phyloP scores from a whole-genome alignment of 179 eudicot genomes.

The Spergularia azorica region DNA sequence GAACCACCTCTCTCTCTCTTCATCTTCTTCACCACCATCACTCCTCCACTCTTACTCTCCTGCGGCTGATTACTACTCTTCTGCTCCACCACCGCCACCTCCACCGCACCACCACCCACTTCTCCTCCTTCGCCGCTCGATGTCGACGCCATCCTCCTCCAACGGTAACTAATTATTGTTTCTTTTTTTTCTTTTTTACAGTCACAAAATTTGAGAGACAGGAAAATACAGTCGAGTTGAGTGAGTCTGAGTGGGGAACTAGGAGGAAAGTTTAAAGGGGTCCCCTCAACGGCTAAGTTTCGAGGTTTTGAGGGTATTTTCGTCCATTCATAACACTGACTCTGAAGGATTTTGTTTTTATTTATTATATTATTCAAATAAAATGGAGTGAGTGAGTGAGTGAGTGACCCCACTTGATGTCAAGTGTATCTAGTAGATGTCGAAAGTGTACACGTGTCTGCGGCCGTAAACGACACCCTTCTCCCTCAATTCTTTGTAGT shows the following conservation, averaged over 20 bases:
- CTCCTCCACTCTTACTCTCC: neutral
- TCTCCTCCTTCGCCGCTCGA: slow-evolving; percentile 31
- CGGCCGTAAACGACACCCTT: too few relatives aligned
- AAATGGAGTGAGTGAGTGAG: too few relatives aligned
- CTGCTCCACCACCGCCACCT: neutral
- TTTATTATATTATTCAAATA: neutral
- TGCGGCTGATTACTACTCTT: neutral
- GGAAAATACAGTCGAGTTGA: neutral
- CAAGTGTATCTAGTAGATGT: too few relatives aligned
- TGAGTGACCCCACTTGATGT: too few relatives aligned
- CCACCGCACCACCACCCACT: slow-evolving; percentile 13
- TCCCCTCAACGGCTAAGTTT: slow-evolving; percentile 44
- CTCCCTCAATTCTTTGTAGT: too few relatives aligned
- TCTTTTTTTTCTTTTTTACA: neutral
- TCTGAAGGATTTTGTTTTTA: neutral
- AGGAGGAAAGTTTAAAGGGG: slow-evolving; percentile 12
- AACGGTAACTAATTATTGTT: slow-evolving; percentile 21
- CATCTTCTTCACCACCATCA: slow-evolving; percentile 49
- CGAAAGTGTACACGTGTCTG: too few relatives aligned
- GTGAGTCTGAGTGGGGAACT: neutral
- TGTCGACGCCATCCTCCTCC: slow-evolving; percentile 37
- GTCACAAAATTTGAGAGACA: neutral
- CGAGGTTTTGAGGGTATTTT: neutral
- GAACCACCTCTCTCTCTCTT: slow-evolving; percentile 89
- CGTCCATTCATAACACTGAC: neutral